Evolutionary conservation across 75 land plant genomes (phyloP).

Genomic region (Cupressus sempervirens): DNA sequence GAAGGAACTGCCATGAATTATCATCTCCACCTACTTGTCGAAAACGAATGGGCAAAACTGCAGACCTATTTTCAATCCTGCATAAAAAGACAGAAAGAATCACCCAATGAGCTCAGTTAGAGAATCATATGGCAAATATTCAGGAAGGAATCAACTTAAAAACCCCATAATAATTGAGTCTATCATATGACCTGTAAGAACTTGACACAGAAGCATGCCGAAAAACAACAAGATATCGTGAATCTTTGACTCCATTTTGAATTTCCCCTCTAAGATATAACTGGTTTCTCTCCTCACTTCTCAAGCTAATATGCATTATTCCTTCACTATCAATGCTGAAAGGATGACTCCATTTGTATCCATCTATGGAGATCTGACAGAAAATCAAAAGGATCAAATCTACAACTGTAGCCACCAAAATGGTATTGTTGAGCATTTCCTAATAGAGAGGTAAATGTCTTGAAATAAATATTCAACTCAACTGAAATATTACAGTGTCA

Average conservation of each 20-base stretch:
- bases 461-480: background rate
- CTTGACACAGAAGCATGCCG: conserved; percentile 63
- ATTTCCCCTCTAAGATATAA: conserved; percentile 58
- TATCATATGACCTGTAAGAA: conserved; percentile 68
- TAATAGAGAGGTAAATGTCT: background rate
- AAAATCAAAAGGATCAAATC: conserved; percentile 7
- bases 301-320: conserved; percentile 42
- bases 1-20: conserved; percentile 74
- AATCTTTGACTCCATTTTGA: conserved; percentile 65
- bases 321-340: conserved; percentile 81
- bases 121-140: background rate
- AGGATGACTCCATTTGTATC: conserved; percentile 84
- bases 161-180: background rate
- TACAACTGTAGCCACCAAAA: conserved; percentile 4
- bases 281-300: conserved; percentile 28
- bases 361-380: conserved; percentile 68
- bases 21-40: conserved; percentile 75
- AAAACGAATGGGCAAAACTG: conserved; percentile 62
- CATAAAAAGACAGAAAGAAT: conserved; percentile 8
- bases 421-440: background rate
- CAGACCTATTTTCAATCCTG: conserved; percentile 91
- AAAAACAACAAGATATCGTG: conserved; percentile 77
- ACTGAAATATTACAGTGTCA: background rate
- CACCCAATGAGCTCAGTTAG: background rate
- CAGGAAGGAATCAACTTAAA: background rate